Evolutionary conservation across 31 red algal genomes (phyloP).

Genomic region (Endocladia muricata): DNA sequence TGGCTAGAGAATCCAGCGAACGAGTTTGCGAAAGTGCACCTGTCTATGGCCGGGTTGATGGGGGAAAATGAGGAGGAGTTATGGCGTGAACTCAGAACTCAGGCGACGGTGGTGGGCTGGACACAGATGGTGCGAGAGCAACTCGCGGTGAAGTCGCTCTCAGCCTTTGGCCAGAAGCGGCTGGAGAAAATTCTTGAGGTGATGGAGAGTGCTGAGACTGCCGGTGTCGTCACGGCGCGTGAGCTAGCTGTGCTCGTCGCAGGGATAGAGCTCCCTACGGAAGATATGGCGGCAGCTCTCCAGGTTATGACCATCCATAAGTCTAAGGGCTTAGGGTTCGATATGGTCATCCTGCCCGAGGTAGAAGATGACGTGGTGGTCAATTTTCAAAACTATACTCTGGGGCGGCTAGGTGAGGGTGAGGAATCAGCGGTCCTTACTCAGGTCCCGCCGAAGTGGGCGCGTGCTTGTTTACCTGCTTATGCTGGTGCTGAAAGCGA

Average conservation of each 20-base stretch:
- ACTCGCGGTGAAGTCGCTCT: no score
- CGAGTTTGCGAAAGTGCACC: background rate
- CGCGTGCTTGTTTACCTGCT: background rate
- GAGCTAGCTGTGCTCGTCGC: background rate
- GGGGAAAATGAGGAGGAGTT: background rate
- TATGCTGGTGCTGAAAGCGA: background rate
- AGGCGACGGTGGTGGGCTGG: background rate
- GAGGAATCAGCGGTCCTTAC: no score
- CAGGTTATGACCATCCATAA: constrained; percentile 18
- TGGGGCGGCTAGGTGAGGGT: no score
- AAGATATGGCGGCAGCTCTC: background rate
- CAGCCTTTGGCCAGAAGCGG: no score
- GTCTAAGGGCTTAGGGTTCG: constrained; percentile 4
- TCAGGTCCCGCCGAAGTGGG: background rate
- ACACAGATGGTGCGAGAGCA: background rate
- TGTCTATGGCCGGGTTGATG: background rate
- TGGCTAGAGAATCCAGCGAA: background rate
- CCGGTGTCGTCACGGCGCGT: no score
- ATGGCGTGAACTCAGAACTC: background rate
- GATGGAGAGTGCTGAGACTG: no score
- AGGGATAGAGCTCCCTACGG: no score
- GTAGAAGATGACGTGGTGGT: background rate
- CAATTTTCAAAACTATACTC: background rate
- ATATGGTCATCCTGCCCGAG: background rate
- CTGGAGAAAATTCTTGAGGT: no score